Conservation (phyloP, 805 yeast genomes). For the Candida lessepsii region DNA sequence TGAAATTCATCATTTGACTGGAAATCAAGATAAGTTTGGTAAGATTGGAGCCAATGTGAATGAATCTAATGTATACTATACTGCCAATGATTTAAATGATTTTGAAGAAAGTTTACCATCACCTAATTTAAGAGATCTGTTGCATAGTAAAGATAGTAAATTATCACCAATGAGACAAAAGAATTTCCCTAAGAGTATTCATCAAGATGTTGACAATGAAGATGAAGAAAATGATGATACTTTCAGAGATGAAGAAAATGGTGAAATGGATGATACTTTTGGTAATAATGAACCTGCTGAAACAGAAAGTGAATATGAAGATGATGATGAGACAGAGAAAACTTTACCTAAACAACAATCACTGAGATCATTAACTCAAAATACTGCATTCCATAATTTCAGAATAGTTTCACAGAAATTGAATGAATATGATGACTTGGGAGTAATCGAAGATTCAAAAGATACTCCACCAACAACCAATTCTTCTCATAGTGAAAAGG, state of each 20-base stretch:
- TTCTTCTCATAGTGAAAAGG: background rate
- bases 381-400: slow-evolving; percentile 38
- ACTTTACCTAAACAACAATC: slow-evolving; percentile 18
- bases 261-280: background rate
- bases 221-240: background rate
- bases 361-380: slow-evolving; percentile 28
- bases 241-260: background rate
- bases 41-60: slow-evolving; percentile 19
- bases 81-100: slow-evolving; percentile 21
- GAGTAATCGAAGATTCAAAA: slow-evolving; percentile 5
- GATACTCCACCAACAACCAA: slow-evolving; percentile 5
- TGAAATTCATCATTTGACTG: slow-evolving; percentile 14
- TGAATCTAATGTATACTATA: slow-evolving; percentile 21
- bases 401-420: slow-evolving; percentile 15
- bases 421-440: slow-evolving; percentile 6
- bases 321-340: slow-evolving; percentile 8
- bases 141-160: slow-evolving; percentile 10
- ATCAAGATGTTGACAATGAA: background rate
- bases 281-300: background rate
- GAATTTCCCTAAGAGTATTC: background rate
- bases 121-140: slow-evolving; percentile 14
- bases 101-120: slow-evolving; percentile 12
- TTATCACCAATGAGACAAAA: slow-evolving; percentile 8
- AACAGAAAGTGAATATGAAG: slow-evolving; percentile 10
- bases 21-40: slow-evolving; percentile 17